A percentile compares a stretch with the other conserved stretches of the same genome.
phyloP scores from a whole-genome alignment of 2,329 filamentous ascomycete species.

The Beauveria varroae region DNA sequence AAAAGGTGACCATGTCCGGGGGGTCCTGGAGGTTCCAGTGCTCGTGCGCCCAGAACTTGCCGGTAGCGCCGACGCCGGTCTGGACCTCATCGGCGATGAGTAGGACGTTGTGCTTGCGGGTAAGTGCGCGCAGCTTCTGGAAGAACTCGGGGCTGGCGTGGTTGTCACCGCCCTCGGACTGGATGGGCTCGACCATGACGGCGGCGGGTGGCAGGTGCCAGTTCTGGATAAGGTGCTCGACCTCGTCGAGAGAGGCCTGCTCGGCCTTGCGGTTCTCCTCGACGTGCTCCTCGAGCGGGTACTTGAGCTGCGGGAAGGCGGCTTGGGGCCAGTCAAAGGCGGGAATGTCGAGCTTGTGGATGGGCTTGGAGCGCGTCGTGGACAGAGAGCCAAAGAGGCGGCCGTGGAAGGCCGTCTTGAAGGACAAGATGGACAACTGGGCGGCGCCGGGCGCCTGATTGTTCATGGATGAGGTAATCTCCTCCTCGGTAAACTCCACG shows the following conservation, averaged over 20 bases:
- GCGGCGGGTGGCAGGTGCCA: slow-evolving; percentile 76
- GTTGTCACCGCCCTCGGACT: slow-evolving; percentile 92
- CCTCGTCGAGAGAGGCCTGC: slow-evolving; percentile 71
- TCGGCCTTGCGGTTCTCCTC: slow-evolving; percentile 79
- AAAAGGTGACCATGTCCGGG: slow-evolving; percentile 92
- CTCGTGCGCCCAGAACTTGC: slow-evolving; percentile 94
- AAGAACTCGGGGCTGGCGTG: slow-evolving; percentile 86
- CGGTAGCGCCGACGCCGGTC: slow-evolving; percentile 85
- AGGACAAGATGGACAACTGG: slow-evolving; percentile 74
- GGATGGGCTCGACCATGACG: slow-evolving; percentile 81
- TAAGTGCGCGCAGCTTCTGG: slow-evolving; percentile 71
- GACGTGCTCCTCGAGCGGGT: slow-evolving; percentile 72
- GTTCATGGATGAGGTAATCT: slow-evolving; percentile 67
- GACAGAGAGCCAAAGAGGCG: slow-evolving; percentile 82
- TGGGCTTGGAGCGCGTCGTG: slow-evolving; percentile 85
- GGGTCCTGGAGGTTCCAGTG: slow-evolving; percentile 78
- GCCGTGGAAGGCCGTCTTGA: slow-evolving; percentile 84
- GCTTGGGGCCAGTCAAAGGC: slow-evolving; percentile 94
- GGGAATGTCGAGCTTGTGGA: slow-evolving; percentile 92
- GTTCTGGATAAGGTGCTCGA: slow-evolving; percentile 71
- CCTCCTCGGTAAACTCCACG: slow-evolving; percentile 72
- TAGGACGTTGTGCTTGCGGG: slow-evolving; percentile 67
- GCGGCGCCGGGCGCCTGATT: slow-evolving; percentile 74
- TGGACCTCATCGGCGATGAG: slow-evolving; percentile 93
- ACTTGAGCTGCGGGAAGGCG: slow-evolving; percentile 77